Evolutionary conservation across 306 rosid genomes (phyloP).

Genomic region (Comarum palustre): DNA sequence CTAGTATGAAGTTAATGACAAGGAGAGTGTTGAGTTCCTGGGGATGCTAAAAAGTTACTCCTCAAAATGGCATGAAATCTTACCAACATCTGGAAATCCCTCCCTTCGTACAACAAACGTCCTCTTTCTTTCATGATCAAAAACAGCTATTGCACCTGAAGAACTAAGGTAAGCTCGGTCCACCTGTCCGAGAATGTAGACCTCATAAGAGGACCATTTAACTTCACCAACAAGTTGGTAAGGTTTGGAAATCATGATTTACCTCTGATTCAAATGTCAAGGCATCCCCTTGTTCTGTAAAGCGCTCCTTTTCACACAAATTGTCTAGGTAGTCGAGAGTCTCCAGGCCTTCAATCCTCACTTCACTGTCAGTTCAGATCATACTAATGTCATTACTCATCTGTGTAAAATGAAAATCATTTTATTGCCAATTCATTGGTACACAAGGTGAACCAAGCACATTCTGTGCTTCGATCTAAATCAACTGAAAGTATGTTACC

Average conservation of each 20-base stretch:
- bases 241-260: conserved; percentile 11
- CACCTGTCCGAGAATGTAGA: conserved; percentile 42
- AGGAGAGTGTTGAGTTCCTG: background rate
- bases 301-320: conserved; percentile 56
- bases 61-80: conserved; percentile 11
- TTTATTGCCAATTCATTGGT: background rate
- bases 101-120: conserved; percentile 60
- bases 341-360: conserved; percentile 91
- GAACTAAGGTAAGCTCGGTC: conserved; percentile 81
- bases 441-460: background rate
- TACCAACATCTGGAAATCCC: conserved; percentile 86
- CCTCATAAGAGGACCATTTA: background rate
- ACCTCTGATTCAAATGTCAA: conserved; percentile 96
- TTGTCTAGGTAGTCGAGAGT: conserved; percentile 84
- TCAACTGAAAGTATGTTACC: background rate
- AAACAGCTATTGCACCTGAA: conserved; percentile 49
- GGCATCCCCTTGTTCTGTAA: conserved; percentile 91
- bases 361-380: conserved; percentile 56
- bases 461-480: background rate
- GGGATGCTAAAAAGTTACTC: background rate
- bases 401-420: background rate
- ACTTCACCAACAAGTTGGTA: background rate
- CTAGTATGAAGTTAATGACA: background rate
- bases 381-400: conserved; percentile 17
- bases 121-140: conserved; percentile 78